Conservation (phyloP, 2,329 filamentous ascomycete genomes). For the Dothistroma pini region DNA sequence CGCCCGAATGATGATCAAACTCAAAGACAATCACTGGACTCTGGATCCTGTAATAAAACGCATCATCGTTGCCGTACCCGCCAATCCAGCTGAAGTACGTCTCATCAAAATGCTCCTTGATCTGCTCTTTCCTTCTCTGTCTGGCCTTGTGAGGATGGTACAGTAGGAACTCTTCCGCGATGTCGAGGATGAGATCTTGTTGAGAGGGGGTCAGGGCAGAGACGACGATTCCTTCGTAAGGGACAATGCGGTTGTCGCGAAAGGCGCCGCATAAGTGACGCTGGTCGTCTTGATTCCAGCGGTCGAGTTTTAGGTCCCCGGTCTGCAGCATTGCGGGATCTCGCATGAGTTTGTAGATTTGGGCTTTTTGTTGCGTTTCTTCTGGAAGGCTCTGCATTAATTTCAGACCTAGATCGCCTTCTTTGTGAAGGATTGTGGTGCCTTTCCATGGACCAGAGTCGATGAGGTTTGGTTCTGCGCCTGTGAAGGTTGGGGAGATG, state of each 20-base stretch:
- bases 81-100: conserved; percentile 82
- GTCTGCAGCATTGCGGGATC: conserved; percentile 61
- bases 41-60: conserved; percentile 76
- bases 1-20: conserved; percentile 76
- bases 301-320: conserved; percentile 47
- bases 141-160: conserved; percentile 61
- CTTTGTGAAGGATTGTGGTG: conserved; percentile 61
- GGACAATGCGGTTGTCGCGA: conserved; percentile 72
- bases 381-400: conserved; percentile 63
- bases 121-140: conserved; percentile 52
- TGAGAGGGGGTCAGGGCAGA: conserved; percentile 49
- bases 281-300: conserved; percentile 80
- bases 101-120: conserved; percentile 58
- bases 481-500: conserved; percentile 71
- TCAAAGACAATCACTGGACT: conserved; percentile 71
- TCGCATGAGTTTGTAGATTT: conserved; percentile 57
- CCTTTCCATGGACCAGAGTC: conserved; percentile 61
- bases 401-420: conserved; percentile 61
- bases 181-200: conserved; percentile 53
- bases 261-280: conserved; percentile 74
- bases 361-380: conserved; percentile 49
- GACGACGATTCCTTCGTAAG: conserved; percentile 63
- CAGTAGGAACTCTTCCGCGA: conserved; percentile 62
- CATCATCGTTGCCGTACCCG: conserved; percentile 60
- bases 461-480: conserved; percentile 74